A percentile compares a stretch with the other conserved stretches of the same genome.
Evolutionary conservation across 2,329 filamentous ascomycete species (phyloP).

Genomic region (Aspergillus aculeatus): DNA sequence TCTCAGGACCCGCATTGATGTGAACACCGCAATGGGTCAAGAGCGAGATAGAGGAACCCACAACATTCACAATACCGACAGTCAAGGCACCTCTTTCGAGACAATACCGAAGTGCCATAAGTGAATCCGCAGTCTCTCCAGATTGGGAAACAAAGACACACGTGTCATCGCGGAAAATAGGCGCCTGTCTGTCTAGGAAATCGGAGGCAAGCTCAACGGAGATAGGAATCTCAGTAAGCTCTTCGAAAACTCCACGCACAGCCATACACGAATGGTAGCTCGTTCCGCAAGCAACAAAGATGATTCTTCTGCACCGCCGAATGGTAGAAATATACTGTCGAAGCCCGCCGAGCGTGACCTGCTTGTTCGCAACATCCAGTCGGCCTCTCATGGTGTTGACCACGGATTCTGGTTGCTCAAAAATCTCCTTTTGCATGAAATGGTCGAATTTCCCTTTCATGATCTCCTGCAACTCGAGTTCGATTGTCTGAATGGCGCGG

Average conservation of each 20-base stretch:
- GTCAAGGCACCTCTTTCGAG: slow-evolving; percentile 95
- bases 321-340: slow-evolving; percentile 96
- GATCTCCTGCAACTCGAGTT: slow-evolving; percentile 99
- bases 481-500: slow-evolving; percentile 95
- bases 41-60: slow-evolving; percentile 96
- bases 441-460: slow-evolving; percentile 99
- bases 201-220: slow-evolving; percentile 95
- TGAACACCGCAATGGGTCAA: slow-evolving; percentile 99
- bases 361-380: slow-evolving; percentile 89
- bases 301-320: slow-evolving; percentile 91
- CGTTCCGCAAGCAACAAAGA: slow-evolving; percentile 98
- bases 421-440: slow-evolving; percentile 99
- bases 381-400: slow-evolving; percentile 99
- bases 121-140: slow-evolving; percentile 94
- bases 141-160: slow-evolving; percentile 99
- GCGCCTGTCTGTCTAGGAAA: slow-evolving; percentile 93
- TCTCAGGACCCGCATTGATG: slow-evolving; percentile 97
- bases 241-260: slow-evolving; percentile 95
- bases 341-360: slow-evolving; percentile 90
- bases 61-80: slow-evolving; percentile 97
- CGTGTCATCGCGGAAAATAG: slow-evolving; percentile 98
- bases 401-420: slow-evolving; percentile 98
- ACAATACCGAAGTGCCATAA: slow-evolving; percentile 97
- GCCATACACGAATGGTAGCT: slow-evolving; percentile 99
- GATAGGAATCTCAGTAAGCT: slow-evolving; percentile 96